phyloP scores from a whole-genome alignment of 371 early-diverging fungal genomes.

The Haplosporangium sp. region DNA sequence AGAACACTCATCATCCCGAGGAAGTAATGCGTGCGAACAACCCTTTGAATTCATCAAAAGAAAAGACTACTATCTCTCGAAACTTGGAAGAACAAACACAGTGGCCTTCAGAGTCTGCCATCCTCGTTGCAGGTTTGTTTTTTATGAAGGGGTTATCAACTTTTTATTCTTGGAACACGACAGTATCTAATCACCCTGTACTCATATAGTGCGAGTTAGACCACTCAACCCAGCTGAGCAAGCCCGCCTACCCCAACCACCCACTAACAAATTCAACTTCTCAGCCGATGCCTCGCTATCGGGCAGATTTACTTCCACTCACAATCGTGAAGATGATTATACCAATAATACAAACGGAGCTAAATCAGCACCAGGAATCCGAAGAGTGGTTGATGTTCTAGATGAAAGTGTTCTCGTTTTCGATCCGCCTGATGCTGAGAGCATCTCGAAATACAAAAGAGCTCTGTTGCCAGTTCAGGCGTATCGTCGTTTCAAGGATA shows the following conservation, averaged over 20 bases:
- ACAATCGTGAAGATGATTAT: slow-evolving; percentile 13
- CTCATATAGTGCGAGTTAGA: slow-evolving; percentile 64
- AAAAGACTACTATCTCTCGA: neutral
- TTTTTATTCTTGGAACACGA: neutral
- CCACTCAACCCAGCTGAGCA: slow-evolving; percentile 67
- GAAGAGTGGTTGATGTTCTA: slow-evolving; percentile 68
- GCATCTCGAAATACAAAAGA: slow-evolving; percentile 41
- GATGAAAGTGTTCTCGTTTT: slow-evolving; percentile 73
- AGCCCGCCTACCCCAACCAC: slow-evolving; percentile 45
- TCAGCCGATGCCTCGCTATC: slow-evolving; percentile 48
- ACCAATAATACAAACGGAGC: neutral
- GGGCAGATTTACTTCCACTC: slow-evolving; percentile 7
- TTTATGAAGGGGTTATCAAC: neutral
- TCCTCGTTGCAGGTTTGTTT: slow-evolving; percentile 47
- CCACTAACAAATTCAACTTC: slow-evolving; percentile 53
- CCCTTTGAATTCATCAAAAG: neutral
- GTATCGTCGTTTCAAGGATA: slow-evolving; percentile 54
- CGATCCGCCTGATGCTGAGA: slow-evolving; percentile 69
- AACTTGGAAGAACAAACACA: slow-evolving; percentile 20
- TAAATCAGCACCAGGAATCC: slow-evolving; percentile 34
- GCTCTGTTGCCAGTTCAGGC: slow-evolving; percentile 36
- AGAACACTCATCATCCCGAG: neutral
- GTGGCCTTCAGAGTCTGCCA: slow-evolving; percentile 54
- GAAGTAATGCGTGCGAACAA: neutral
- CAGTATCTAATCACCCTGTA: neutral